Percentiles rank a stretch among this genome's conserved stretches.
These are phyloP conservation scores for Reticulomyxa filosa DNA, from an alignment of 78 protist genomes.

Conservation along the genomic window DNA sequence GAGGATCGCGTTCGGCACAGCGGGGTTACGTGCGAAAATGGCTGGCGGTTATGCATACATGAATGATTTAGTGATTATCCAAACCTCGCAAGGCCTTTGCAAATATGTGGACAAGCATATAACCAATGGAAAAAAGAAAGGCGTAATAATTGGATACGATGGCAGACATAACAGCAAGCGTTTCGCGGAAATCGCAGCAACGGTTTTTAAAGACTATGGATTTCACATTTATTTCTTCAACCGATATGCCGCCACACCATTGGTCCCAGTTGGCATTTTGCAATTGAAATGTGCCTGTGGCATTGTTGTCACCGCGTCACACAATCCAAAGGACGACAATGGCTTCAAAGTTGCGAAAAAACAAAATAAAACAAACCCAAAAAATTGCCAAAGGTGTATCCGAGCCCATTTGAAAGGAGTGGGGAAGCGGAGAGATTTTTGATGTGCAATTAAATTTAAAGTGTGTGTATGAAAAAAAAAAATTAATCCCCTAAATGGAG, in stretches of 20 bases:
- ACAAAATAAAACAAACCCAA: too few species aligned
- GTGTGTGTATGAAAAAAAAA: too few species aligned
- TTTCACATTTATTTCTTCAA: conserved; percentile 28
- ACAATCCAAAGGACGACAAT: conserved; percentile 87
- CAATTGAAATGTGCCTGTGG: conserved; percentile 35
- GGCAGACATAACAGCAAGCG: conserved; percentile 51
- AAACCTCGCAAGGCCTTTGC: conserved; percentile 47
- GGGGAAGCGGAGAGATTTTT: too few species aligned
- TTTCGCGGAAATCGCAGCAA: conserved; percentile 57
- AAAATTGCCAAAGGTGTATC: too few species aligned
- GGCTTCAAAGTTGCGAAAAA: too few species aligned
- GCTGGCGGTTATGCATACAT: conserved; percentile 65
- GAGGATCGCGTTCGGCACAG: conserved; percentile 27
- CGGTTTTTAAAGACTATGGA: conserved; percentile 28
- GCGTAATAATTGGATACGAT: conserved; percentile 57
- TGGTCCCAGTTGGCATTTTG: conserved; percentile 50
- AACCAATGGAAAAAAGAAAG: background rate
- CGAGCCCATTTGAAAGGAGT: too few species aligned
- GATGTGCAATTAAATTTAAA: too few species aligned
- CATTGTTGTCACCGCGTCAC: conserved; percentile 78
- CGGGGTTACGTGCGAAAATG: conserved; percentile 75
- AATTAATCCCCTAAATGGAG: too few species aligned
- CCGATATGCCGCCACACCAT: conserved; percentile 49
- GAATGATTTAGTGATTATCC: conserved; percentile 72
- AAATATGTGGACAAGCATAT: conserved; percentile 3